Evolutionary conservation across 1,284 basidiomycete genomes (phyloP), one percentile per base, ranked within the genome.

Genomic region (Puccinia polysora): DNA sequence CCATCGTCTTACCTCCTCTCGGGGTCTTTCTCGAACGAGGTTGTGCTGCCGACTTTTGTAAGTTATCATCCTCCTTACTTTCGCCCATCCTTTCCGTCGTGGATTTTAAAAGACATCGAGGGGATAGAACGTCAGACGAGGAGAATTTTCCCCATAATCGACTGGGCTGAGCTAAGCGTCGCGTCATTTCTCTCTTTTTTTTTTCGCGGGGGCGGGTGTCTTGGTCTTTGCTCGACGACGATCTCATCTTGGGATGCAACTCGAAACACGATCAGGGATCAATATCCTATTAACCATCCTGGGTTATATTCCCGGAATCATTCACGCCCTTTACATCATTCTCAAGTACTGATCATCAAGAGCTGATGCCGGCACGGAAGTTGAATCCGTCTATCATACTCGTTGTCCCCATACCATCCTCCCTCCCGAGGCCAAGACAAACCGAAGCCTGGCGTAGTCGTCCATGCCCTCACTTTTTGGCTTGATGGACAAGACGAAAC

Each of bases 11-110:
- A 23, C 89, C 89, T 4, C 89, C 89, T 69, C 77, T 91, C 1
- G 89, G 86, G 70, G 89, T 91, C 12, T 89, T 89, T 81, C 80
- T 91, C 18, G 89, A 90, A 80, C 83, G 86, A 73, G 89, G 89
- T 25, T 89, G 88, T 78, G 81, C 82, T 50, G 84, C 84, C 43
- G 89, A 90, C 79, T 79, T 90, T 55, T 40, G 73, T 85, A 76
- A 69, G 83, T 81, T 23, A 38, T 25, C 15, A 10, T 25, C 62
- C 40, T 43, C 14, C 56, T 52, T n/a, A n/a, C n/a, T n/a, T n/a
- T n/a, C n/a, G n/a, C n/a, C n/a, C n/a, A n/a, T n/a, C n/a, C n/a
- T n/a, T n/a, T n/a, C n/a, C n/a, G n/a, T n/a, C n/a, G n/a, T n/a
- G n/a, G n/a, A n/a, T n/a, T n/a, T n/a, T n/a, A n/a, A n/a, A n/a